Evolutionary conservation across 257 asterid species (phyloP), one percentile per base, ranked within the genome.

Genomic region (Plantago major): DNA sequence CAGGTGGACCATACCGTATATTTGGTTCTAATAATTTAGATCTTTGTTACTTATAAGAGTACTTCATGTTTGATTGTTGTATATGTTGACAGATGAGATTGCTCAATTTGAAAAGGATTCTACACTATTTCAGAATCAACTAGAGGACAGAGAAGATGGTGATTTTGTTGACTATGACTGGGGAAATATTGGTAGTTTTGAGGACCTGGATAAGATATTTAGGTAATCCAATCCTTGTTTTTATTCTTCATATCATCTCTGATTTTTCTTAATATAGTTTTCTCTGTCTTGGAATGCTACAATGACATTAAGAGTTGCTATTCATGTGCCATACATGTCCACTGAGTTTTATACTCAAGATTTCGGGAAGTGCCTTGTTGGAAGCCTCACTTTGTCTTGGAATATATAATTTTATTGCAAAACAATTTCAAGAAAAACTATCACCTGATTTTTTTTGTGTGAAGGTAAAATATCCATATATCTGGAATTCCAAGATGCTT

Each of bases 131-230:
- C 86, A 82, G 78, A 83, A 80, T 64, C 80, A 69, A 37, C 60
- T 73, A 5, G 84, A 77, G 54, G 84, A 76, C 48, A 73, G 76
- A 56, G 94, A 88, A 66, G 80, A 80, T 64, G 74, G 80, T 42
- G 97, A 86, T 67, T 77, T 82, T 74, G 84, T 71, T 72, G 90
- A 82, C 76, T 92, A 82, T 72, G 85, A 81, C 65, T 92, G 98
- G 98, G 90, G 83, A 37, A 83, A 76, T 64, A 86, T 92, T 47
- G 95, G 97, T 74, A 92, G 93, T 74, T 92, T 92, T 68, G 96
- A 86, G 60, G 98, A 89, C 64, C 90, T 92, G 60, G 98, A 89
- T 71, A 82, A 82, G 74, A 82, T 92, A 66, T 89, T 92, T 76
- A 84, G 95, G 98, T 92, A 86, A 79, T 15, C 62, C 42, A 68